Evolutionary conservation across 805 yeast species (phyloP), one percentile per base, ranked within the genome.

Genomic region (Kuraishia ogatae): DNA sequence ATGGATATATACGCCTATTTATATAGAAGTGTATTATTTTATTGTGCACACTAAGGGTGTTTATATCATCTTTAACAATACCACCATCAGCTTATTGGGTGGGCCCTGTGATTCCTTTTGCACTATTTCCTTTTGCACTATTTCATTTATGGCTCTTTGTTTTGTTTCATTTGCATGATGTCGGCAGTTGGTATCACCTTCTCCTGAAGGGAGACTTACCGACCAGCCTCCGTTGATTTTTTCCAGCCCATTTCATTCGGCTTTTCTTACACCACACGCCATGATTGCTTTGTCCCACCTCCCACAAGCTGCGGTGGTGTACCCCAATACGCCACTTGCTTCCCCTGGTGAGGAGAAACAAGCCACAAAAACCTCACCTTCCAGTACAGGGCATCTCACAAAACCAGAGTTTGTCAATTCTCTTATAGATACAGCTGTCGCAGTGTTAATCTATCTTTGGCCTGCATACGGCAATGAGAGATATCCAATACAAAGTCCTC

Each of bases 381-480:
- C 29, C 10, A 6, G 51, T 35, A 39, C 15, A n/a, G n/a, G 48
- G 50, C 15, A 35, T 3, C 43, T 35, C 17, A 35, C 43, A 17
- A 35, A 17, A 17, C 43, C 43, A 35, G 55, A 55, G 39, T 56
- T 57, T 52, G 60, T 58, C 23, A 58, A 56, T 46, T 53, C 59
- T 10, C 48, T 58, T 43, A 55, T 58, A 29, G 35, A 50, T 28
- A 52, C 56, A n/a, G 54, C 57, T n/a, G 49, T 55, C 5, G 23
- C 53, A 1, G 39, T 58, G 50, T 20, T 56, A 19, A 35, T 50
- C 46, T 11, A 47, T 6, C 23, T 50, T 6, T 58, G 60, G 60
- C 56, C 60, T 23, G 22, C 22, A 0, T 23, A 43, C 8, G 28
- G 24, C 52, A 20, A 11, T 43, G 28, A 21, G 24, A 23, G 39